Evolutionary conservation across 169 alveolate genomes (phyloP), one percentile per base, ranked within the genome.

Genomic region (Amoebophrya sp.): DNA sequence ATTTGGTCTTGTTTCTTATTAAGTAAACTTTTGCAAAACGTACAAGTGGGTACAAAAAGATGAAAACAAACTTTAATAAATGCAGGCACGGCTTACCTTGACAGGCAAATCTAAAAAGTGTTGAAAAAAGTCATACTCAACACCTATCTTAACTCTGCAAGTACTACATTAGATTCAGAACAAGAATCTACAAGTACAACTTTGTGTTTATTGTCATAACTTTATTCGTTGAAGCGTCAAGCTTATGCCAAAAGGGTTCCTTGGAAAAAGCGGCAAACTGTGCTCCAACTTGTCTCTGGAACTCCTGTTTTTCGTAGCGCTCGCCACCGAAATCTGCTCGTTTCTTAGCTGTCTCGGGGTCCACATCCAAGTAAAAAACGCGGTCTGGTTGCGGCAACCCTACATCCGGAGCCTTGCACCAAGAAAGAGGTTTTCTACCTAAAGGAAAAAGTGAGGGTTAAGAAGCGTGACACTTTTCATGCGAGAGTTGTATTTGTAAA

Each of bases 391-490:
- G 39, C 33, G 83, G 83, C 2, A 65, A 18, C 10, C 83, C 83
- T 1, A 65, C 83, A 65, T 65, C 83, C 83, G 83, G 83, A 1
- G 83, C 83, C 83, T 65, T 65, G 33, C 83, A 65, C 83, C 83
- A 65, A 18, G 33, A 1, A 6, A 65, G 83, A 6, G 83, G n/a
- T 18, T 65, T 65, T 65, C 1, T 6, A 65, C 83, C 83, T 65
- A 36, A 12, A 6, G 12, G n/a, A 47, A 18, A 6, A 47, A 18
- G 18, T 12, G 65, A 6, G 18, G 65, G 18, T 47, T 18, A 12
- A 12, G 29, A 47, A 47, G 29, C 6, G 6, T 12, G 29, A 47
- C 18, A 6, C 18, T 47, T 47, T 47, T 47, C 65, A 6, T 47
- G 65, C 65, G 29, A 47, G 65, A 12, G 6, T 6, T 18, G 65